phyloP scores from a whole-genome alignment of 1,139 yeast species.

The Zygoascus meyerae region DNA sequence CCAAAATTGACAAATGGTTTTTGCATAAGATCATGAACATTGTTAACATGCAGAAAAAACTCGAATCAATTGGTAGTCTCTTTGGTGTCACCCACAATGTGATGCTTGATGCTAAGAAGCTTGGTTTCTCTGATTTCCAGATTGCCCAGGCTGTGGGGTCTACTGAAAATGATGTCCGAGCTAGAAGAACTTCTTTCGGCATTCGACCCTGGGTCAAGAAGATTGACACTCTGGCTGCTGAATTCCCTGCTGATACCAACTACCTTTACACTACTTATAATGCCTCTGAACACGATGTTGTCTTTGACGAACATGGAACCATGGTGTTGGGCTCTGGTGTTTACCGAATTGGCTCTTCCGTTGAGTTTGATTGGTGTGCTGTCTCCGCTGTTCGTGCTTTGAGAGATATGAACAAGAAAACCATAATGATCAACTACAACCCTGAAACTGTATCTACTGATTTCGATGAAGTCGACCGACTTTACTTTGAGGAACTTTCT shows the following conservation, averaged over 20 bases:
- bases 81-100: slow-evolving; percentile 58
- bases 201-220: slow-evolving; percentile 91
- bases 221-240: slow-evolving; percentile 97
- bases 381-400: slow-evolving; percentile 94
- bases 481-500: slow-evolving; percentile 91
- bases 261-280: slow-evolving; percentile 94
- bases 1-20: slow-evolving; percentile 96
- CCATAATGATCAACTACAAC: slow-evolving; percentile 95
- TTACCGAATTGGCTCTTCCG: slow-evolving; percentile 96
- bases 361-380: slow-evolving; percentile 99
- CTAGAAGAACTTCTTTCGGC: slow-evolving; percentile 67
- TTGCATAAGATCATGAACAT: slow-evolving; percentile 85
- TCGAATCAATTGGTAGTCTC: slow-evolving; percentile 59
- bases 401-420: slow-evolving; percentile 79
- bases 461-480: slow-evolving; percentile 95
- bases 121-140: slow-evolving; percentile 94
- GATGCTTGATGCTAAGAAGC: slow-evolving; percentile 76
- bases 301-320: slow-evolving; percentile 83
- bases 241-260: slow-evolving; percentile 96
- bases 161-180: slow-evolving; percentile 73
- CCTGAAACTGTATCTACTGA: slow-evolving; percentile 99
- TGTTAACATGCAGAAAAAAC: slow-evolving; percentile 77
- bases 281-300: slow-evolving; percentile 79
- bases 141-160: slow-evolving; percentile 70
- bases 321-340: slow-evolving; percentile 98